Conservation (phyloP, 1,284 basidiomycete genomes). For the Fomitopsis palustris region DNA sequence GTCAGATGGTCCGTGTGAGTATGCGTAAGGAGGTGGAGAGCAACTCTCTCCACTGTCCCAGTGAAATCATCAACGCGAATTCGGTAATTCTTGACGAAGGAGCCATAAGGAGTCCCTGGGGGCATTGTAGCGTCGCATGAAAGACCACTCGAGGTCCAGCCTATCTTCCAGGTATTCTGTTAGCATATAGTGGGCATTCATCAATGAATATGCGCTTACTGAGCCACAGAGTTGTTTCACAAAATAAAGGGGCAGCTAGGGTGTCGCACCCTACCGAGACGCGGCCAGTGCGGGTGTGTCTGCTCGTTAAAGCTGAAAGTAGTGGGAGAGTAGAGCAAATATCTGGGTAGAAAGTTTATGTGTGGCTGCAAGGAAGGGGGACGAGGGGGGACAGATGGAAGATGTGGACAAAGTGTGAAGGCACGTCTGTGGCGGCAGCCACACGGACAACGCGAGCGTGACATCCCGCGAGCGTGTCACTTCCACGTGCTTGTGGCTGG, state of each 20-base stretch:
- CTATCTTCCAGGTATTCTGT: neutral
- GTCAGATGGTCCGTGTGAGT: conserved; percentile 81
- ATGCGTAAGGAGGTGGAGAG: conserved; percentile 76
- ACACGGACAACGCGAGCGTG: neutral
- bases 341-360: neutral
- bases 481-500: neutral
- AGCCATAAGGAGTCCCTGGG: conserved; percentile 63
- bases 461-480: neutral
- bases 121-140: conserved; percentile 45
- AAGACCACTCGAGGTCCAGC: neutral
- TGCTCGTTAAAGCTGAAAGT: too few species aligned
- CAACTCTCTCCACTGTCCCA: conserved; percentile 40
- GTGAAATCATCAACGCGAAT: conserved; percentile 82
- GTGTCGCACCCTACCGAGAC: too few species aligned
- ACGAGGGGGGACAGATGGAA: neutral
- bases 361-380: neutral
- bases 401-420: neutral
- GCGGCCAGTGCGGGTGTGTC: too few species aligned
- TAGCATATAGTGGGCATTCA: neutral
- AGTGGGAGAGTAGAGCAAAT: too few species aligned
- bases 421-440: neutral
- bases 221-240: too few species aligned
- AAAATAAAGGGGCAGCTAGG: neutral
- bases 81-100: conserved; percentile 64
- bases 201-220: neutral